Evolutionary conservation across 2,329 filamentous ascomycete species (phyloP), one percentile per base, ranked within the genome.

Genomic region (Calonectria pseudoreteaudii): DNA sequence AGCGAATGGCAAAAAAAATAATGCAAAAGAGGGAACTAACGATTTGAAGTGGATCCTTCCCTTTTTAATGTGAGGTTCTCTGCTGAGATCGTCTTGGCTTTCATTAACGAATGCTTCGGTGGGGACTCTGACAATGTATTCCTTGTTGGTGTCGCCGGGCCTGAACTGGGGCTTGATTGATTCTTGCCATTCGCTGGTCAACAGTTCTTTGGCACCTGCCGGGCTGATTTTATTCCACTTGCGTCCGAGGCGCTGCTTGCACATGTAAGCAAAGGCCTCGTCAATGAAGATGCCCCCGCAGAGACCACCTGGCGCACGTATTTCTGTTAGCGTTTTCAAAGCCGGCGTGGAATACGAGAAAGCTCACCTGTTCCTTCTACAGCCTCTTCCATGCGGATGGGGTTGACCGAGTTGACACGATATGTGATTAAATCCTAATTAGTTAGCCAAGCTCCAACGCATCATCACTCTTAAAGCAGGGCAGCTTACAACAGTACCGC

Each of bases 211-310:
- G 50, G 65, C 56, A 11, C 71, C 58, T 18, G 41, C 9, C 4
- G 4, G 28, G 34, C 58, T 73, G 6, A 70, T 26, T 10, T 49
- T 38, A 11, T 49, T 10, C 71, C 71, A 73, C 18, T 38, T 64
- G 31, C 38, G 36, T 3, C 71, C 60, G 5, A 73, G 41, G 4
- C 66, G 56, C 30, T 52, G 50, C 44, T 50, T 65, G 50, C 16
- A 18, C 50, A 53, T 28, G 16, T 11, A 9, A 58, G 50, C 49
- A 20, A 73, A 70, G 1, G 26, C 71, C 30, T 68, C 71, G n/a
- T 73, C 58, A n/a, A 73, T 70, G 23, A 73, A 73, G 13, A 66
- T 73, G 38, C 71, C 60, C 9, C 71, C 66, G 14, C 66, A 73
- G 14, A 73, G 66, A n/a, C 71, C 66, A 16, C 71, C 71, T 73